Evolutionary conservation across 2,329 filamentous ascomycete genomes (phyloP), one percentile per base, ranked within the genome.

Genomic region (Diplodia seriata): DNA sequence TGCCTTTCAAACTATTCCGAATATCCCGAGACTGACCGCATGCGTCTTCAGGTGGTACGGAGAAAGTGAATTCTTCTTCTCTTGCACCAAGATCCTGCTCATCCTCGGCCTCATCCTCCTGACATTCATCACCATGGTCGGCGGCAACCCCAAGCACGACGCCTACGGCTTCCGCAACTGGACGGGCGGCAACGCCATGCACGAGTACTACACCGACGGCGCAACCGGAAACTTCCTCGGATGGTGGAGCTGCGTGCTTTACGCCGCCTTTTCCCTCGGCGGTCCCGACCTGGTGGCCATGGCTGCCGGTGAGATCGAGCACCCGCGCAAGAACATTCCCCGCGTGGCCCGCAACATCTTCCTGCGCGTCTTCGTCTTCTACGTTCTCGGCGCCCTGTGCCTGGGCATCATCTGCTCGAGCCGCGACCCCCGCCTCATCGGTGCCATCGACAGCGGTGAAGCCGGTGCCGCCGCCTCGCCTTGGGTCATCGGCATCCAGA

Each of bases 311-410:
- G 82, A 84, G 70, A 80, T 81, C 14, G 81, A 81, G 71, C 76
- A 78, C 36, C 82, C 82, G 14, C 78, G 82, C 26, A 75, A 65
- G 62, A 65, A 65, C 23, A 87, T 95, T 77, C 91, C 91, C 0
- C 87, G 86, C 50, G 91, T 91, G 1, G 93, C 88, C 78, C 92
- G 92, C 69, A 88, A 90, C 59, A 91, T 94, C 1, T 93, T 94
- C 77, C 93, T 91, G 77, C 89, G 92, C 38, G 81, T 94, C 38
- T 90, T 90, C 7, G 68, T 81, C 36, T 82, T 83, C 71, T 80
- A 81, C 72, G 72, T 82, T 67, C 71, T 83, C 20, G 79, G 78
- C 64, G 81, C 86, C 1, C 75, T 88, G 12, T 78, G 85, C 11
- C 84, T 88, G 14, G 86, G 87, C 23, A 80, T 89, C 73, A 76